Conservation (phyloP, 208 protist genomes). For the Jaenimonas drosophilae region DNA sequence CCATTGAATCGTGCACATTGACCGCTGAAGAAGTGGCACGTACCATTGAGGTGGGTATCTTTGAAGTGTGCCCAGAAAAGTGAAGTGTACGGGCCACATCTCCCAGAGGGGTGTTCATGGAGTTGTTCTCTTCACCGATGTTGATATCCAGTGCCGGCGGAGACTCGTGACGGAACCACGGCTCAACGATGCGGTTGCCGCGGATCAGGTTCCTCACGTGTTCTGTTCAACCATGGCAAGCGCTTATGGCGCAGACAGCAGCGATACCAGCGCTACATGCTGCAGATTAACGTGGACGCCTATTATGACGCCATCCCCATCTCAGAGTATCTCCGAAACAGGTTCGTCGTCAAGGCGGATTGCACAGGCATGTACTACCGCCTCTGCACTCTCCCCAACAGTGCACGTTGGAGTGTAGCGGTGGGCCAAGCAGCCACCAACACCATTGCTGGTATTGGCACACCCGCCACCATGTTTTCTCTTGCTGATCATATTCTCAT, state of each 20-base stretch:
- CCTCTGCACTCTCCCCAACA: slow-evolving; percentile 1
- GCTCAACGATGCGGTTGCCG: neutral
- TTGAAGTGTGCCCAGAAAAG: too few species aligned
- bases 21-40: too few species aligned
- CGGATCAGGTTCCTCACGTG: neutral
- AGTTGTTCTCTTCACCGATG: neutral
- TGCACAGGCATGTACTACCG: neutral
- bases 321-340: neutral
- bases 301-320: slow-evolving; percentile 1
- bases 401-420: slow-evolving; percentile 1
- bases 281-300: neutral
- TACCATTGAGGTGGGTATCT: too few species aligned
- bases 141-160: neutral
- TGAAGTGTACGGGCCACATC: neutral
- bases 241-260: neutral
- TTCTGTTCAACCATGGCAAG: neutral
- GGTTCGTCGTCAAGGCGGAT: slow-evolving; percentile 1
- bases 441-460: neutral
- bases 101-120: neutral
- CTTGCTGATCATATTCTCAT: slow-evolving; percentile 1
- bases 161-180: slow-evolving; percentile 1
- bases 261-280: slow-evolving; percentile 1
- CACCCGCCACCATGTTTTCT: neutral
- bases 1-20: too few species aligned
- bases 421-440: slow-evolving; percentile 1